Base-by-base conservation (phyloP, 1,139 yeast genomes). In the Blastobotrys aristatus region DNA sequence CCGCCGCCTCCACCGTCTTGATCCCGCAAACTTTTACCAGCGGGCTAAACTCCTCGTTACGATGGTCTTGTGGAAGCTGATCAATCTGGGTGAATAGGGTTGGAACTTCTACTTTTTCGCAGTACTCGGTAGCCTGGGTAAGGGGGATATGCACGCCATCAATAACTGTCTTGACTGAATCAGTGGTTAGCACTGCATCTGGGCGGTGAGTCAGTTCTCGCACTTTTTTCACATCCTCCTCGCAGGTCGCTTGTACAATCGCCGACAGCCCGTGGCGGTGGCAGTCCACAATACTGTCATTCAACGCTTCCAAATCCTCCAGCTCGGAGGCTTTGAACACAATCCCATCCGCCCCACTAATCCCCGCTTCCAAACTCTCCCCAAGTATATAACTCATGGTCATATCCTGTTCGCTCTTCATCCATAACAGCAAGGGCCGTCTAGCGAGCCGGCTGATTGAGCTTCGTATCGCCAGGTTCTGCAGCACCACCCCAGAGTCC, bases 1-100 rank as follows among this genome's bases (percentile, higher is more conserved):
- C 54, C 0, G 97, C 97, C 0, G 88, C 52, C 40, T 79, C 84
- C 0, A 68, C 63, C 2, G 84, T 73, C 57, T 77, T 77, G 22
- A 90, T 62, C 0, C 98, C 98, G 65, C 98, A 92, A 2, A 90
- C 80, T 63, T 92, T 92, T 16, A 85, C 83, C 18, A 79, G 58
- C 30, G 63, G 62, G 1, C 39, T 21, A 22, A 40, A 38, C 22
- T 30, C 20, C 22, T 21, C 31, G 4, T 29, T 8, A 11, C 26
- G 6, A 13, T 24, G 17, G n/a, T 32, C 35, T 31, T 37, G 37
- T 20, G 49, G 46, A 5, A 46, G n/a, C 20, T 46, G 30, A n/a
- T 41, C 43, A 6, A 46, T 21, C 11, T 32, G 43, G 4, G 39
- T 17, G 29, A 43, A 43, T 16, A 43, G 21, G 11, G 40, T 40